phyloP scores from a whole-genome alignment of 108 stramenopile genomes.

The Skeletonema grethae region DNA sequence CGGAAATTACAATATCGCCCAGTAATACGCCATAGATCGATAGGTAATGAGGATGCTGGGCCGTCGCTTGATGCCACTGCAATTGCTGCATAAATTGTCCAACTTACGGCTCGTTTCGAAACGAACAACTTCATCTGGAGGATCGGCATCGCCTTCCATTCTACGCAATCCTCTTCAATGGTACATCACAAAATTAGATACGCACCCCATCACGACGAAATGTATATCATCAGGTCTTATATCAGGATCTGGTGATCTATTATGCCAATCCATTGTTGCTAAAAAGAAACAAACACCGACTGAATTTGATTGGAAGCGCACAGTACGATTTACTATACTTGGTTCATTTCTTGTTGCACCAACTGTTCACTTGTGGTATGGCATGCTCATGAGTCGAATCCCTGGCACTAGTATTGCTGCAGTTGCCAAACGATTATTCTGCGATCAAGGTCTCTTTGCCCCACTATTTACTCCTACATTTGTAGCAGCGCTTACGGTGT shows the following conservation, averaged over 20 bases:
- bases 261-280: slow-evolving; percentile 61
- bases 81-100: background rate
- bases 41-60: background rate
- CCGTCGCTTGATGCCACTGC: background rate
- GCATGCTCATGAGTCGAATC: slow-evolving; percentile 51
- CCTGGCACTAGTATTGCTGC: slow-evolving; percentile 50
- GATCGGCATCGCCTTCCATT: background rate
- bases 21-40: too few species aligned
- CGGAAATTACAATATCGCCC: background rate
- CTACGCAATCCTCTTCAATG: slow-evolving; percentile 48
- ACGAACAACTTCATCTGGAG: background rate
- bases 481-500: slow-evolving; percentile 60
- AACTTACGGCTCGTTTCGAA: background rate
- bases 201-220: slow-evolving; percentile 79
- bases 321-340: slow-evolving; percentile 61
- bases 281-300: background rate
- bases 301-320: slow-evolving; percentile 54
- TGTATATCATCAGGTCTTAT: slow-evolving; percentile 72
- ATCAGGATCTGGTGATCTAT: slow-evolving; percentile 65
- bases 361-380: slow-evolving; percentile 80
- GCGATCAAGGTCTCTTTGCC: slow-evolving; percentile 79
- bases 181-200: slow-evolving; percentile 69
- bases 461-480: slow-evolving; percentile 75
- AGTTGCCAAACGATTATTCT: slow-evolving; percentile 54
- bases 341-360: slow-evolving; percentile 84